phyloP scores from a whole-genome alignment of 768 basidiomycete species.

The Podaxis pistillaris region DNA sequence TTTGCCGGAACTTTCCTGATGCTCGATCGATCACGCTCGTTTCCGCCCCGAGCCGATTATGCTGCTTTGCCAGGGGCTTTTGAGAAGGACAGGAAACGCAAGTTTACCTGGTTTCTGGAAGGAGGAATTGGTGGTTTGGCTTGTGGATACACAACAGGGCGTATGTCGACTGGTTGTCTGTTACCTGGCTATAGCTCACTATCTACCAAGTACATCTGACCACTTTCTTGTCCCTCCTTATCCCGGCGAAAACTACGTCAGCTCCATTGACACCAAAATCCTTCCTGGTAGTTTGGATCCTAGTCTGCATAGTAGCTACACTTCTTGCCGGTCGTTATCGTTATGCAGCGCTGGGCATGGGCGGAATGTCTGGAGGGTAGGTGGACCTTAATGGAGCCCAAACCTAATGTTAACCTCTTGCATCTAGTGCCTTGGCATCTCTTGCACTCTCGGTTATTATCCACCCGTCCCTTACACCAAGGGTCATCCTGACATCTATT shows the following conservation, averaged over 20 bases:
- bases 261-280: constrained; percentile 42
- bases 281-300: constrained; percentile 60
- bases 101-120: constrained; percentile 42
- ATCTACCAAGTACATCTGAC: constrained; percentile 47
- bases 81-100: constrained; percentile 29
- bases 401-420: constrained; percentile 8
- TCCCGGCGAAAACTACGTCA: constrained; percentile 49
- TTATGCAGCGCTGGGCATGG: constrained; percentile 45
- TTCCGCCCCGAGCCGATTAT: constrained; percentile 40
- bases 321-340: constrained; percentile 56
- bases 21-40: constrained; percentile 65
- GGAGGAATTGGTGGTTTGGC: constrained; percentile 66
- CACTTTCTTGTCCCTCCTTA: constrained; percentile 58
- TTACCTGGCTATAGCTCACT: constrained; percentile 11
- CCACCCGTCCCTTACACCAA: constrained; percentile 50
- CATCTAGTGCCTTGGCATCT: constrained; percentile 46
- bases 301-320: constrained; percentile 47
- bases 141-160: constrained; percentile 56
- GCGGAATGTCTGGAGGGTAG: constrained; percentile 56
- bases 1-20: constrained; percentile 74
- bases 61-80: constrained; percentile 30
- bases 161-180: constrained; percentile 33
- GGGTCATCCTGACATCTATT: constrained; percentile 39
- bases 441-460: constrained; percentile 37
- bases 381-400: constrained; percentile 14